These are phyloP conservation scores for Tuber umbilicatum DNA, from an alignment of 495 filamentous ascomycete genomes.

Conservation along the genomic window DNA sequence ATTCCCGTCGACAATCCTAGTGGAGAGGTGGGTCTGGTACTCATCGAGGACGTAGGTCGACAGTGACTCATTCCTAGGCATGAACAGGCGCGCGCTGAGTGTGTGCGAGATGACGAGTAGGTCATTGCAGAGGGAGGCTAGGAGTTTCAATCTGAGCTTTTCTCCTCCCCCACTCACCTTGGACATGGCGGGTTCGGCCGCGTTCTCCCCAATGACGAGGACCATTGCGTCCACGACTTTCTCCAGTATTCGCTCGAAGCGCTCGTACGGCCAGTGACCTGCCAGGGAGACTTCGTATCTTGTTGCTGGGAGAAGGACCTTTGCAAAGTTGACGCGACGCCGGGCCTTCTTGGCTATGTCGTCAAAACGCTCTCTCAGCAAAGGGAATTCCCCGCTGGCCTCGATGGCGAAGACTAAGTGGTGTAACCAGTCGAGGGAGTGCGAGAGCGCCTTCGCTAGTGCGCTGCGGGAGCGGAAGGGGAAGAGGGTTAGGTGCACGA, in stretches of 20 bases:
- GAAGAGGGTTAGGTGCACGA: constrained; percentile 37
- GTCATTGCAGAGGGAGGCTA: constrained; percentile 39
- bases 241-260: constrained; percentile 38
- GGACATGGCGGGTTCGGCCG: constrained; percentile 31
- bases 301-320: constrained; percentile 37
- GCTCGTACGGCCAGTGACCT: constrained; percentile 38
- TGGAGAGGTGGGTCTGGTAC: constrained; percentile 30
- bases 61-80: constrained; percentile 38
- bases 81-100: constrained; percentile 37
- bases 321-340: constrained; percentile 31
- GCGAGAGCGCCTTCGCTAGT: constrained; percentile 33
- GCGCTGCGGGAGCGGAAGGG: constrained; percentile 36
- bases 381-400: constrained; percentile 32
- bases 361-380: constrained; percentile 31
- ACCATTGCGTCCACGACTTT: constrained; percentile 37
- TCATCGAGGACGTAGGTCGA: constrained; percentile 34
- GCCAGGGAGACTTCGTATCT: constrained; percentile 39
- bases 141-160: constrained; percentile 28
- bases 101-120: constrained; percentile 41
- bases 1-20: constrained; percentile 20
- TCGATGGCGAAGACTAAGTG: constrained; percentile 41
- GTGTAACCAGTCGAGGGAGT: constrained; percentile 40
- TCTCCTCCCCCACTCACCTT: constrained; percentile 19
- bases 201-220: constrained; percentile 36
- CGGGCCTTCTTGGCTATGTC: constrained; percentile 35